Percentiles rank a stretch among this genome's conserved stretches.
These are phyloP conservation scores for Iris macrosiphon DNA, from an alignment of 106 monocot species.

Conservation along the genomic window DNA sequence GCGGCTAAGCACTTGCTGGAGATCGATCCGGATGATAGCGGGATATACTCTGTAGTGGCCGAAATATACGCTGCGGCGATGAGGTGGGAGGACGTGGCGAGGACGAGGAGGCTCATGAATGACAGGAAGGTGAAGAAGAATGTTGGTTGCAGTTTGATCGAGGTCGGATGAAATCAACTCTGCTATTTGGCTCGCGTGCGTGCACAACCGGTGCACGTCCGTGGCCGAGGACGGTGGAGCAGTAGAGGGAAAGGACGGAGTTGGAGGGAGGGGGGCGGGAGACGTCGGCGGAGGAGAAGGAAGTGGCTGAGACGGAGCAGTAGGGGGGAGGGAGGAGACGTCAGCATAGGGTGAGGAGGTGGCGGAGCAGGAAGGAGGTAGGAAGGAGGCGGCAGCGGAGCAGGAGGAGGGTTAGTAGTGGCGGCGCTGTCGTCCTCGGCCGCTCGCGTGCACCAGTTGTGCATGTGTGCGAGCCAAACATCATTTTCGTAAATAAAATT, in stretches of 20 bases:
- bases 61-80: constrained; percentile 30
- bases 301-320: neutral
- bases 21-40: constrained; percentile 34
- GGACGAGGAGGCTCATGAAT: constrained; percentile 40
- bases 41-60: constrained; percentile 47
- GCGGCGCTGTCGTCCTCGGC: too few species aligned
- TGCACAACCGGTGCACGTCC: too few species aligned
- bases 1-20: constrained; percentile 26
- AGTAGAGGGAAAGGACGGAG: neutral
- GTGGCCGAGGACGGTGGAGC: too few species aligned
- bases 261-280: neutral
- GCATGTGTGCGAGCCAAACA: too few species aligned
- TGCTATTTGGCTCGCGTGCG: too few species aligned
- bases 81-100: constrained; percentile 54
- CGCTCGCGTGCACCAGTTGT: too few species aligned
- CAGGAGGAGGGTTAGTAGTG: too few species aligned
- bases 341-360: neutral
- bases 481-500: too few species aligned
- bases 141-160: constrained; percentile 30
- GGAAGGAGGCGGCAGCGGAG: too few species aligned
- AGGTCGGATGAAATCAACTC: too few species aligned
- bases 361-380: too few species aligned
- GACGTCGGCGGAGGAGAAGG: neutral
- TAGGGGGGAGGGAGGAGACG: neutral
- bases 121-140: constrained; percentile 29